These are phyloP conservation scores for Cyphellophora attinorum DNA, from an alignment of 2,329 filamentous ascomycete species.

Conservation along the genomic window DNA sequence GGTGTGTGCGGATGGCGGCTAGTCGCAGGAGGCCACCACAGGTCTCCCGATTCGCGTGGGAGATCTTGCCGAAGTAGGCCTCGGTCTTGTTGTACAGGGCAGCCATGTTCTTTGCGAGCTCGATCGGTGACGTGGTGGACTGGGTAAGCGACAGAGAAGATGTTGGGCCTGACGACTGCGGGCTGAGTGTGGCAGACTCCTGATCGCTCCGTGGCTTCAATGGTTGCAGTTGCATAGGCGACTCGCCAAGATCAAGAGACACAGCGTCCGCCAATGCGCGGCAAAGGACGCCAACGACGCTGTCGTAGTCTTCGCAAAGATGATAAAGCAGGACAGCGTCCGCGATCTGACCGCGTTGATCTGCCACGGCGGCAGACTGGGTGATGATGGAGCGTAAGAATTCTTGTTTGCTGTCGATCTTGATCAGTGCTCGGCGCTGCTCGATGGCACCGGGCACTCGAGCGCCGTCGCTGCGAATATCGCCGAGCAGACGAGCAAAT, in stretches of 20 bases:
- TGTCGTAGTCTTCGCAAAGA: slow-evolving; percentile 88
- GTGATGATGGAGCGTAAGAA: slow-evolving; percentile 88
- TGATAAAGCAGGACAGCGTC: slow-evolving; percentile 94
- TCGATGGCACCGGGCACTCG: slow-evolving; percentile 83
- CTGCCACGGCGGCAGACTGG: slow-evolving; percentile 82
- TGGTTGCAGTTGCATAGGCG: slow-evolving; percentile 67
- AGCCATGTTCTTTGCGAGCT: slow-evolving; percentile 54
- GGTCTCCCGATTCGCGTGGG: slow-evolving; percentile 46
- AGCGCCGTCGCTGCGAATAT: slow-evolving; percentile 76
- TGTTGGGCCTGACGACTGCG: slow-evolving; percentile 29
- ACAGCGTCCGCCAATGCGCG: slow-evolving; percentile 83
- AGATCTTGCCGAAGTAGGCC: slow-evolving; percentile 52
- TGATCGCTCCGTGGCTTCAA: slow-evolving; percentile 55
- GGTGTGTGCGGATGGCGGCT: slow-evolving; percentile 49
- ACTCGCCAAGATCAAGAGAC: slow-evolving; percentile 73
- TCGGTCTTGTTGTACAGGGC: slow-evolving; percentile 52
- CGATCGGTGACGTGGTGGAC: slow-evolving; percentile 56
- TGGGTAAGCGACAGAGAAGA: slow-evolving; percentile 50
- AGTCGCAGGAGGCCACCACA: slow-evolving; percentile 52
- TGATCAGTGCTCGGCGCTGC: slow-evolving; percentile 71
- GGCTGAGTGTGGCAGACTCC: slow-evolving; percentile 1
- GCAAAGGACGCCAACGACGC: slow-evolving; percentile 82
- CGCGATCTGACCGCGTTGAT: slow-evolving; percentile 78
- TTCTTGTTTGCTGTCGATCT: slow-evolving; percentile 66
- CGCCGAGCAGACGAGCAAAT: slow-evolving; percentile 86